phyloP scores from a whole-genome alignment of 2,329 filamentous ascomycete species.

The Venturia nashicola region DNA sequence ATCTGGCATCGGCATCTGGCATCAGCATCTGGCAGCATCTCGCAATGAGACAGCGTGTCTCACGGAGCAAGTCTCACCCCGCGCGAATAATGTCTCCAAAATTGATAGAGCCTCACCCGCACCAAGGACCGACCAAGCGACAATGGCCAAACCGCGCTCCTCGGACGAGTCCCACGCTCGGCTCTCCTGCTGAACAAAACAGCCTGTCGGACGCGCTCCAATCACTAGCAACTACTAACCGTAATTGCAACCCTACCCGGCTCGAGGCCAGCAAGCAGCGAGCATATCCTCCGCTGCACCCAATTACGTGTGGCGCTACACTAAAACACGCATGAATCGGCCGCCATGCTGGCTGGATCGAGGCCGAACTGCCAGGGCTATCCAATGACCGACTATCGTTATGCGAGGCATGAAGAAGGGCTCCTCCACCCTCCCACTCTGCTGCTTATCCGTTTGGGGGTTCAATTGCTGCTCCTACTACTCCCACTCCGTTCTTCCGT shows the following conservation, averaged over 20 bases:
- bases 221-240: neutral
- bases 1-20: too few species aligned
- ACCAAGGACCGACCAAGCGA: neutral
- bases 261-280: neutral
- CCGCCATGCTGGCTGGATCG: neutral
- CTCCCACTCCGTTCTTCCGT: neutral
- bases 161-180: neutral
- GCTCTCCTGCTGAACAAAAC: neutral
- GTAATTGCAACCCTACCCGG: neutral
- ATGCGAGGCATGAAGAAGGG: neutral
- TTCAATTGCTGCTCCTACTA: neutral
- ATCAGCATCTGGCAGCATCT: too few species aligned
- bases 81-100: neutral
- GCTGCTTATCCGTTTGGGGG: neutral
- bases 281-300: neutral
- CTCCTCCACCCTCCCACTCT: neutral
- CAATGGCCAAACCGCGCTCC: neutral
- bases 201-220: neutral
- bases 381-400: neutral
- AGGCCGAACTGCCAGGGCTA: neutral
- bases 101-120: neutral
- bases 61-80: neutral
- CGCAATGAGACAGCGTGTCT: too few species aligned
- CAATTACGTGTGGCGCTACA: neutral
- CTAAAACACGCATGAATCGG: neutral